Percentiles rank a stretch among this genome's conserved stretches.
Evolutionary conservation across 495 filamentous ascomycete genomes (phyloP).

Genomic region (Diplogelasinospora grovesii): DNA sequence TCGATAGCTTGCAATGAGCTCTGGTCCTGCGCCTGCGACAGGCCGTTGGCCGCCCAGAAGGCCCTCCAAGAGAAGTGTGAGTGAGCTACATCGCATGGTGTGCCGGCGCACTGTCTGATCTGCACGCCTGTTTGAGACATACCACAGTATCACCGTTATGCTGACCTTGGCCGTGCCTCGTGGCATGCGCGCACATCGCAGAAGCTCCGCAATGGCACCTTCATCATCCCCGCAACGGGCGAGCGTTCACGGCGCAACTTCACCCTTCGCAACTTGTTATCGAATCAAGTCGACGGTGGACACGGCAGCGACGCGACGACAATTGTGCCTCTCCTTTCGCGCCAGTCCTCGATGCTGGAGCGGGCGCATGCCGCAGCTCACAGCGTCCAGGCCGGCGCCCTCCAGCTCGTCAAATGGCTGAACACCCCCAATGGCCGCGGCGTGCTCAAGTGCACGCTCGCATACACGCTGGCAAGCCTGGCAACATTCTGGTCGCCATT

Average conservation of each 20-base stretch:
- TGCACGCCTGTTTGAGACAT: background rate
- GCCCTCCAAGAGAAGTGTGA: conserved; percentile 31
- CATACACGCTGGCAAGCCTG: conserved; percentile 82
- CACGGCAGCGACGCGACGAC: conserved; percentile 8
- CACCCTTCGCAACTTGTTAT: conserved; percentile 39
- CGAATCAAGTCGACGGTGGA: conserved; percentile 22
- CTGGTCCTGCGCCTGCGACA: conserved; percentile 17
- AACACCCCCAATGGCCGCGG: conserved; percentile 55
- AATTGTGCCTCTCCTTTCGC: conserved; percentile 8
- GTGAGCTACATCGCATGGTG: conserved; percentile 2
- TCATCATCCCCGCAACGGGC: conserved; percentile 54
- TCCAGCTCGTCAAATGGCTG: conserved; percentile 35
- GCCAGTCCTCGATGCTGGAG: conserved; percentile 17
- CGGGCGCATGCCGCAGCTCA: conserved; percentile 25
- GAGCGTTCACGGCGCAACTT: conserved; percentile 53
- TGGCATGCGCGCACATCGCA: too few species aligned
- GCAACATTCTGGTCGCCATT: conserved; percentile 77
- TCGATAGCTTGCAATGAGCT: conserved; percentile 20
- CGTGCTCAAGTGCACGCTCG: conserved; percentile 87
- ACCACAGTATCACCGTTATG: background rate
- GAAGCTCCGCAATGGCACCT: conserved; percentile 56
- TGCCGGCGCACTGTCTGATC: background rate
- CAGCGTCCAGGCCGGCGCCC: conserved; percentile 13
- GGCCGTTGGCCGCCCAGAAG: conserved; percentile 28
- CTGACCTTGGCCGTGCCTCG: background rate